These are phyloP conservation scores for Stropharia rugosoannulata DNA, from an alignment of 768 basidiomycete species.

Conservation along the genomic window DNA sequence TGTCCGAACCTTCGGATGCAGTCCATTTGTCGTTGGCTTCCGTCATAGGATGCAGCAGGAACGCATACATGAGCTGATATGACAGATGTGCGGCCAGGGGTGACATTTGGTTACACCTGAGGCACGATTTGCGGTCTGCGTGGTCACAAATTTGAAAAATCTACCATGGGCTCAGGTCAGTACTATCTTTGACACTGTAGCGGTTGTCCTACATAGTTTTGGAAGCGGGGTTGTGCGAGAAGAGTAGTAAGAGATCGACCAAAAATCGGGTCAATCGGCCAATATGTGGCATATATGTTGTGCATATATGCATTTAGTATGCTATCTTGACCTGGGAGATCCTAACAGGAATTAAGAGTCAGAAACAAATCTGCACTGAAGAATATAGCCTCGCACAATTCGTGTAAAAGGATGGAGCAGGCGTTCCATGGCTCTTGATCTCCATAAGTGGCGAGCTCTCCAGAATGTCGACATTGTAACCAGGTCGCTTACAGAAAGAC, in stretches of 20 bases:
- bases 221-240: neutral
- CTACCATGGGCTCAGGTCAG: neutral
- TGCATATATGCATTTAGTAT: neutral
- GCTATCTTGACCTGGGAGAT: neutral
- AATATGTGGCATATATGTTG: neutral
- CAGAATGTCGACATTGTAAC: neutral
- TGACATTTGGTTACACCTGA: neutral
- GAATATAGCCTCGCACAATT: neutral
- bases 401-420: slow-evolving; percentile 1
- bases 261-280: neutral
- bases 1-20: neutral
- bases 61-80: slow-evolving; percentile 2
- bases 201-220: neutral
- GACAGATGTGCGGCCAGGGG: neutral
- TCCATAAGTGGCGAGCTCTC: neutral
- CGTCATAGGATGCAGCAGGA: neutral
- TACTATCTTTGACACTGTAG: neutral
- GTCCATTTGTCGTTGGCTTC: neutral
- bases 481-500: neutral
- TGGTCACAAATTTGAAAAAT: slow-evolving; percentile 4
- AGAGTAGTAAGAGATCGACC: neutral
- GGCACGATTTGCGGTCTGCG: neutral
- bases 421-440: slow-evolving; percentile 1
- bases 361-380: neutral
- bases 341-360: neutral